Base-by-base conservation (phyloP, 768 basidiomycete genomes). In the Gloeophyllum trabeum region DNA sequence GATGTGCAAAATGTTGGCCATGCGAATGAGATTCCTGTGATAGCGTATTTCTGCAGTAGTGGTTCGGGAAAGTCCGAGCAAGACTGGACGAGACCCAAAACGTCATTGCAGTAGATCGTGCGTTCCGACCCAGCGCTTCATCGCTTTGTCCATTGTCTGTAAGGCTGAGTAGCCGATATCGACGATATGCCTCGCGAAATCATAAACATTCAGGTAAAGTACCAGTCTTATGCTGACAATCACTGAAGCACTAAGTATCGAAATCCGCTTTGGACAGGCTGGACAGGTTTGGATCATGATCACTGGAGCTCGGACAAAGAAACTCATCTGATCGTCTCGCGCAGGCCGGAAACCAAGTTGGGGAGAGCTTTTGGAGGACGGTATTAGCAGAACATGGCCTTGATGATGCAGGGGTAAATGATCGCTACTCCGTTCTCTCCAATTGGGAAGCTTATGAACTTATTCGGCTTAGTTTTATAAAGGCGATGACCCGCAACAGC, bases 311-410 rank as follows among this genome's bases (percentile, higher is more conserved):
- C 24, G 20, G 32, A 28, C 14, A 32, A 39, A 42, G 30, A 36
- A 23, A 32, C 18, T 41, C 14, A 32, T 21, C 37, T 37, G 26
- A 45, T 49, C 41, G 46, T 43, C 46, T 45, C 46, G 40, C 34
- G 41, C 47, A 80, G 76, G 81, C 81, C 22, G 78, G 81, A 48
- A 83, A 81, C 53, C 79, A 81, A 61, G 75, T 87, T 35, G 89
- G 90, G 41, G 84, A 87, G 53, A 71, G 73, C 35, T 98, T 94
- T 60, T 96, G 92, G 92, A 69, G 81, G 46, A 79, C 82, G 73
- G 75, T 94, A 43, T 70, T 96, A 19, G 74, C 77, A 13, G 88
- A 92, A 62, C 90, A 92, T 58, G 90, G 89, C 0, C 67, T 92
- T 39, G 79, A 83, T 53, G 61, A 75, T 18, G 62, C 69, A 10